Base-by-base conservation (phyloP, 2,329 filamentous ascomycete genomes). In the Aspergillus persii region DNA sequence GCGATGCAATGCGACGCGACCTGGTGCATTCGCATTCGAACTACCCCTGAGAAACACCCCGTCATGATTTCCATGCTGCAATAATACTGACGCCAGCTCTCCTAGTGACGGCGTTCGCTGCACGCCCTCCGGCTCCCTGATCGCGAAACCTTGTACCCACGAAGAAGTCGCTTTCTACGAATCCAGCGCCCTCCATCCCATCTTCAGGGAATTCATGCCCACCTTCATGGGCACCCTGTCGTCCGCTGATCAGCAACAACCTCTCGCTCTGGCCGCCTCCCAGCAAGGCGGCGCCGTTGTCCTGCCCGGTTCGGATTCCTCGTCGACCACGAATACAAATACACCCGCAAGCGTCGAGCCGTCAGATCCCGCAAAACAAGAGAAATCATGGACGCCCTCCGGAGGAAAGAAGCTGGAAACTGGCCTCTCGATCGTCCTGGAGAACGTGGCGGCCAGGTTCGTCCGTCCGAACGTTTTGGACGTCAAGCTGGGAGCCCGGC, bases 151-250 rank as follows among this genome's bases (percentile, higher is more conserved):
- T 18, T 98, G 94, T 76, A 96, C 91, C 0, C 79, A 86, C 63
- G 83, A 87, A 63, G 95, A 99, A 78, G 86, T 98, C 68, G 83
- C 87, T 49, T 99, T 99, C 76, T 99, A 99, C 81, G 86, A 96
- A 73, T 85, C 86, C 44, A 88, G 87, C 30, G 76, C 84, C 36
- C 77, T 83, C 26, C 89, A 96, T 71, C 85, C 87, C 31, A 86
- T 88, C 2, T 91, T 98, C 69, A 84, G 87, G 53, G 84, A 88
- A 27, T 85, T 94, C 68, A 94, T 98, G 82, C 94, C 95, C 50
- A 83, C 86, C 4, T 98, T 88, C 77, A 86, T 96, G 77, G 95
- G 95, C 60, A 90, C 87, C 2, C 81, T 99, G 52, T 79, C 81
- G 30, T 85, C 96, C n/a, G 84, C 84, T 63, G 81, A 87, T 51